Base-by-base conservation (phyloP, 139 green algal species). In the Chlorella sp. region DNA sequence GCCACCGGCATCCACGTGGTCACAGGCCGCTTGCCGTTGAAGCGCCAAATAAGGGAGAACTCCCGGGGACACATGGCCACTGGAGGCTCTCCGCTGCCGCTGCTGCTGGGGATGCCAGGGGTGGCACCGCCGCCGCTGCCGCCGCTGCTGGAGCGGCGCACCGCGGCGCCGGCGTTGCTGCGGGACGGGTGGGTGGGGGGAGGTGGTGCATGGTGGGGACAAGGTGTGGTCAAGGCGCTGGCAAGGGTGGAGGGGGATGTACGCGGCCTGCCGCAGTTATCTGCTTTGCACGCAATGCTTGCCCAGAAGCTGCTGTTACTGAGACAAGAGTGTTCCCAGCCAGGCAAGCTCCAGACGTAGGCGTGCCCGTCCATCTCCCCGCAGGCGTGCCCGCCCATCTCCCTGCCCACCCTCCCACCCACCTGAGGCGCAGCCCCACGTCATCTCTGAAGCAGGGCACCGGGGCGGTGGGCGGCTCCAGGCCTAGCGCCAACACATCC, bases 1-100 rank as follows among this genome's bases (percentile, higher is more conserved):
- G 97, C 61, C 24, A 97, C 85, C 0, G 96, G 97, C 88, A 93
- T 90, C 96, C 97, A 99, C 34, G 98, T 88, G 0, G 95, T 98
- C 22, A 99, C 86, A 0, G 94, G 91, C 15, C 37, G 79, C 36
- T 79, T 60, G 19, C 89, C 91, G 53, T 93, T 95, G 90, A 95
- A 91, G 5, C 97, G 93, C 94, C 96, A 99, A 21, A 99, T 91
- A 32, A 99, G 92, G 22, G 91, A 86, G 80, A 91, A 97, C 73
- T 95, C 94, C 21, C 90, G 79, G 0, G 96, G 96, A 0, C 86
- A 80, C 16, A 69, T 86, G 19, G 86, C 86, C 32, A 42, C 40
- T 30, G 61, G 78, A 30, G 73, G 64, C 71, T 71, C 79, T 57
- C 73, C 71, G 19, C 37, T 19, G 64, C 39, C 48, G 39, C 68